These are phyloP conservation scores for Eimeria maxima DNA, from an alignment of 169 alveolate genomes.

Conservation along the genomic window DNA sequence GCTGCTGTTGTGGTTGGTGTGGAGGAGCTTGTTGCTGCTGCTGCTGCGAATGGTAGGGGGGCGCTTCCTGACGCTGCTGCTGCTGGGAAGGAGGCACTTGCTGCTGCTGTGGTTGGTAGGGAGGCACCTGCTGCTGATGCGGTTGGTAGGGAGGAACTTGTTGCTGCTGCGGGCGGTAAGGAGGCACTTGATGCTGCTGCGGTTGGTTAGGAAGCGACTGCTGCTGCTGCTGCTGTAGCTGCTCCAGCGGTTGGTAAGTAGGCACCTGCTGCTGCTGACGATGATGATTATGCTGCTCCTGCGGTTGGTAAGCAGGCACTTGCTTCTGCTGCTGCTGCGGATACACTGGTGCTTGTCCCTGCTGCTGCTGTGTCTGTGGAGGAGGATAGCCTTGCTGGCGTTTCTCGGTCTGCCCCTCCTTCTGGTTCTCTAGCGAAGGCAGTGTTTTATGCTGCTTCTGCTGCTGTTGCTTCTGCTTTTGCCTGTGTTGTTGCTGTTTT, in stretches of 20 bases:
- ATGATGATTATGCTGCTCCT: neutral
- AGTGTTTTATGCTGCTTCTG: neutral
- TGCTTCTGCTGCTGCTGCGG: neutral
- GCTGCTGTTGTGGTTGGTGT: neutral
- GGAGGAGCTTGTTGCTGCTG: neutral
- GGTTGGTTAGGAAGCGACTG: neutral
- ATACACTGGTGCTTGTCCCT: too few relatives aligned
- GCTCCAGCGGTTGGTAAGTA: neutral
- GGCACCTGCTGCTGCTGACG: neutral
- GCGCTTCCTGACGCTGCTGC: too few relatives aligned
- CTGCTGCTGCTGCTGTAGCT: slow-evolving; percentile 9
- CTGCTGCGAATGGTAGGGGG: neutral
- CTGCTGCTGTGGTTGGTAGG: neutral
- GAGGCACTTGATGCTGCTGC: neutral
- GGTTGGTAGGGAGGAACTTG: neutral
- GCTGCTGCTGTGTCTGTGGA: neutral
- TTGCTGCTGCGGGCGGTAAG: neutral
- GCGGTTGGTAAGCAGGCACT: neutral
- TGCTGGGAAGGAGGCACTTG: too few relatives aligned
- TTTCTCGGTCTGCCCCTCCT: neutral
- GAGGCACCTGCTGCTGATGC: slow-evolving; percentile 1
- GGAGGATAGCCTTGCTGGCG: too few relatives aligned
- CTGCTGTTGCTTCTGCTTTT: neutral
- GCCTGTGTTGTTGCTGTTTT: neutral
- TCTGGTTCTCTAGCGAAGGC: too few relatives aligned